phyloP scores from a whole-genome alignment of 192 early-diverging fungal species.

The Kickxella alabastrina region DNA sequence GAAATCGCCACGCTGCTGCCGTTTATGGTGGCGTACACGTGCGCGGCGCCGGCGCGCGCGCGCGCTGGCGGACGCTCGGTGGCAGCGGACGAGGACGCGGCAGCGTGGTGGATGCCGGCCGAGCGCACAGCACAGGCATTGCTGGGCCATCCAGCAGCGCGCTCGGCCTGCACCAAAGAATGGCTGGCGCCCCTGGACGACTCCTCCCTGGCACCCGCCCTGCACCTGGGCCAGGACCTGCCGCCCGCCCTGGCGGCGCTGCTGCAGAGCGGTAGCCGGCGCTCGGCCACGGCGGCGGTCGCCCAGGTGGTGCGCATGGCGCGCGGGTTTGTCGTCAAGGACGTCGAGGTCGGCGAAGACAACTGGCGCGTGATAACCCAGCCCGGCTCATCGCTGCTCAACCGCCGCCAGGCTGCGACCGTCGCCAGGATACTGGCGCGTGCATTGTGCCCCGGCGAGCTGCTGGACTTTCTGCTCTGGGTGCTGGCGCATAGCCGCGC shows the following conservation, averaged over 20 bases:
- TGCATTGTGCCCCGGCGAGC: conserved; percentile 7
- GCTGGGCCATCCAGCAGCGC: conserved; percentile 12
- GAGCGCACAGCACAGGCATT: neutral
- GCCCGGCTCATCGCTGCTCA: conserved; percentile 72
- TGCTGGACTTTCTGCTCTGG: conserved; percentile 47
- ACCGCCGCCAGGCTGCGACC: conserved; percentile 59
- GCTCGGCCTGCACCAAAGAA: conserved; percentile 20
- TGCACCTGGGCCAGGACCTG: conserved; percentile 7
- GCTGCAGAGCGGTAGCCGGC: conserved; percentile 15
- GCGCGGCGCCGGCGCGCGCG: conserved; percentile 16
- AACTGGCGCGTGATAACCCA: conserved; percentile 79
- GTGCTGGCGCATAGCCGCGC: conserved; percentile 23
- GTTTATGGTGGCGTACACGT: conserved; percentile 18
- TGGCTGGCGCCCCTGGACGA: conserved; percentile 36
- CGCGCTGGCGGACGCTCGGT: conserved; percentile 1
- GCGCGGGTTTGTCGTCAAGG: conserved; percentile 47
- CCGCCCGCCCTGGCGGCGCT: neutral
- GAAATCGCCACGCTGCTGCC: conserved; percentile 9
- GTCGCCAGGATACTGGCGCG: conserved; percentile 17
- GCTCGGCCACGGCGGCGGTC: conserved; percentile 18
- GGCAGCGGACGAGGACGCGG: conserved; percentile 6
- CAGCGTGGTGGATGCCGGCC: conserved; percentile 25
- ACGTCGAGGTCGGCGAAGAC: conserved; percentile 52
- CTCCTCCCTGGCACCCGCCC: conserved; percentile 13
- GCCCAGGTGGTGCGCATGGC: conserved; percentile 33